A percentile compares a stretch with the other conserved stretches of the same genome.
Conservation (phyloP, 305 asterid genomes). For the Fraxinus latifolia region DNA sequence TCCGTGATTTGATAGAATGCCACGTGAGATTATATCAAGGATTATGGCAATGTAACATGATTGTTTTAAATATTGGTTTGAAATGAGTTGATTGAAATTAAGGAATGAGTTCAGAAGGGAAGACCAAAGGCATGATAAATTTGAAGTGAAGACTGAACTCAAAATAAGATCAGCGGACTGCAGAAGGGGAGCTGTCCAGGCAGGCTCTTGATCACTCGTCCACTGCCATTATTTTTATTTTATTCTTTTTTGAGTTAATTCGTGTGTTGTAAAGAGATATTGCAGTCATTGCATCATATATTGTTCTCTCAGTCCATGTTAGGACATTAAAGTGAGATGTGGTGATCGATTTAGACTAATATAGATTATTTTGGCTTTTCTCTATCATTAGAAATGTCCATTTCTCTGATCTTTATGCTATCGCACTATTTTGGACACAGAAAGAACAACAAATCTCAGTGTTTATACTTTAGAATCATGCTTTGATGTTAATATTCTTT, state of each 20-base stretch:
- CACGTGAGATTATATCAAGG: neutral
- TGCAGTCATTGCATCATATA: neutral
- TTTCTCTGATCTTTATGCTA: neutral
- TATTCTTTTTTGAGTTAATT: neutral
- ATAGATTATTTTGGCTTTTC: neutral
- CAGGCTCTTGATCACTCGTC: neutral
- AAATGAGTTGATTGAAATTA: neutral
- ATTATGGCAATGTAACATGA: neutral
- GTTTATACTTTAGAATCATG: conserved; percentile 1
- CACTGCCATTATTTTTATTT: neutral
- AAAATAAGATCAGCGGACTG: neutral
- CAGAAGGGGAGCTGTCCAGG: neutral
- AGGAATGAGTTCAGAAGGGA: neutral
- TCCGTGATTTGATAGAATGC: neutral
- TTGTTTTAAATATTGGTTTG: neutral
- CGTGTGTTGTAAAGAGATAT: neutral
- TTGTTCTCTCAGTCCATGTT: neutral
- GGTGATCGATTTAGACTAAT: neutral
- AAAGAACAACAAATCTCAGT: neutral
- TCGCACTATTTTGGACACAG: neutral
- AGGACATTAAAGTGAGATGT: neutral
- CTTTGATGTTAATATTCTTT: neutral
- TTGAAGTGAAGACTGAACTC: neutral
- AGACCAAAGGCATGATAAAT: neutral
- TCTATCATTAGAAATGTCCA: neutral